Evolutionary conservation across 192 early-diverging fungal genomes (phyloP).

Genomic region (Coemansia sp.): DNA sequence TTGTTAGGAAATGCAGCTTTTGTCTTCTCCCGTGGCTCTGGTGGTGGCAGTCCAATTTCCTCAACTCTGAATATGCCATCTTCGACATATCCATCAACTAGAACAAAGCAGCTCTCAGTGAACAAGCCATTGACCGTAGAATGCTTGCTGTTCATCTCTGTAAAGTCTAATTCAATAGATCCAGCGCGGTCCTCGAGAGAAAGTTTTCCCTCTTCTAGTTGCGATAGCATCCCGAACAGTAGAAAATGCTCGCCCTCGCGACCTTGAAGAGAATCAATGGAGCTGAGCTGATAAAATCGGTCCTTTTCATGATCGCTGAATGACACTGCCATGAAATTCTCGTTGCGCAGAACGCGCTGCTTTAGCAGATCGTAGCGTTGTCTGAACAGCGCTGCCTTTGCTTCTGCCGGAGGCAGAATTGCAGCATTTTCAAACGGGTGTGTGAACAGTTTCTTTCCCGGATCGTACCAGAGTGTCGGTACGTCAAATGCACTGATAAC

Average conservation of each 20-base stretch:
- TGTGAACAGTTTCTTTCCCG: conserved; percentile 65
- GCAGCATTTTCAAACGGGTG: conserved; percentile 27
- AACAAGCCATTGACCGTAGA: conserved; percentile 67
- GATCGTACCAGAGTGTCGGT: conserved; percentile 66
- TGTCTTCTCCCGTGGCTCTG: conserved; percentile 58
- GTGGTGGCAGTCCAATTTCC: conserved; percentile 75
- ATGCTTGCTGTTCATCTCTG: conserved; percentile 47
- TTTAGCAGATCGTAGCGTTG: conserved; percentile 78
- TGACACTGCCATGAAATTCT: conserved; percentile 68
- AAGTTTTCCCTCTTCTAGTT: conserved; percentile 74
- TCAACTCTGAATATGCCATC: conserved; percentile 67
- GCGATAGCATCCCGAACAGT: conserved; percentile 87
- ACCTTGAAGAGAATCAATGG: conserved; percentile 80
- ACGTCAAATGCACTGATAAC: conserved; percentile 75
- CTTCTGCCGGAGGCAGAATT: conserved; percentile 61
- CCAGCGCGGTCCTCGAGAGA: conserved; percentile 83
- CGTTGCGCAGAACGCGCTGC: conserved; percentile 79
- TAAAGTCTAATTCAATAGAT: conserved; percentile 73
- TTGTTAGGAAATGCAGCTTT: conserved; percentile 30
- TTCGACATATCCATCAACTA: conserved; percentile 77
- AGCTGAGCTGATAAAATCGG: conserved; percentile 47
- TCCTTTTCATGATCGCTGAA: conserved; percentile 54
- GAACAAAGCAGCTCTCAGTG: conserved; percentile 83
- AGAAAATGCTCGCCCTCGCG: conserved; percentile 65
- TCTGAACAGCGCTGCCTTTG: conserved; percentile 67